Evolutionary conservation across 208 protist species (phyloP), one percentile per base, ranked within the genome.

Genomic region (Trypanosoma scelopori): DNA sequence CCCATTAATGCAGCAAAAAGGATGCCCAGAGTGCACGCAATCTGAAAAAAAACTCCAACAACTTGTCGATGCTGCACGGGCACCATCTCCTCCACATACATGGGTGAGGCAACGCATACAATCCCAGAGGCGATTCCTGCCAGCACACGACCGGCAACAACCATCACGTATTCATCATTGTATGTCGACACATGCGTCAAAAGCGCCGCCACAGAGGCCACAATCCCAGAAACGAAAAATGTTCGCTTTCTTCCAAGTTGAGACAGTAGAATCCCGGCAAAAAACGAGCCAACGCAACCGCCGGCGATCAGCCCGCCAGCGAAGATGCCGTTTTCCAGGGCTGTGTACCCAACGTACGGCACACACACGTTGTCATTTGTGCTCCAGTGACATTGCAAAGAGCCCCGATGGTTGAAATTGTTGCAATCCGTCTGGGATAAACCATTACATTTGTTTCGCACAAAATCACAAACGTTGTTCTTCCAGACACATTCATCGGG

Each of bases 1-100:
- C 45, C 79, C 39, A 81, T 58, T 12, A 73, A 18, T 25, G 74
- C 39, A 56, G 65, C 71, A 45, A 71, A 13, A n/a, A 84, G 50
- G 28, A 72, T 62, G 28, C 79, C 79, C 53, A 80, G 67, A 18
- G 73, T 64, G 27, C 7, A 52, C 43, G 56, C 53, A 30, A 78
- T 47, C 42, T 84, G 79, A 61, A 84, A 81, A 6, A 81, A 61
- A 32, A 78, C 58, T 41, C 79, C 74, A 42, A 76, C 45, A 30
- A 56, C 51, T 42, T 73, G 59, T 28, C 42, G 55, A 50, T 74
- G 50, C 18, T 57, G 37, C 18, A 37, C 18, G 23, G 52, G 68
- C 37, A 53, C 62, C n/a, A 69, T 67, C 48, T 68, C 60, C 30
- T 74, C 50, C 22, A 79, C 76, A 57, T 84, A 84, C 43, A 64